Conservation (phyloP, 2,329 filamentous ascomycete species). For the Hypoxylon sp. region DNA sequence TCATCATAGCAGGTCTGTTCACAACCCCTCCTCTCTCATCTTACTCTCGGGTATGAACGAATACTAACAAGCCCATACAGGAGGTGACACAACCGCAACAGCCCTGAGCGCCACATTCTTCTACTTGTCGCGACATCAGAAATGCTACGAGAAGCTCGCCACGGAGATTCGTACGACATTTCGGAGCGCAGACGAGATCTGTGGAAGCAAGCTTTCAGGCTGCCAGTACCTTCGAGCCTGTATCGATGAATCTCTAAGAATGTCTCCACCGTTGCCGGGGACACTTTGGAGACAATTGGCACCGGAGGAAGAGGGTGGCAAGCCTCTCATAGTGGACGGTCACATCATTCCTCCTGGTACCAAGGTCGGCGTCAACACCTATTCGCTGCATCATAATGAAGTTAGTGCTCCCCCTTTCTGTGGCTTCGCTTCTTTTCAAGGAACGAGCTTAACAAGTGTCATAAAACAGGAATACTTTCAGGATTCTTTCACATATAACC, state of each 20-base stretch:
- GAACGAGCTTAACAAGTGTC: too few relatives aligned
- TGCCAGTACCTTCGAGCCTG: conserved; percentile 42
- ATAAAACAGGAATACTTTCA: conserved; percentile 32
- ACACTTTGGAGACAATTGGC: conserved; percentile 32
- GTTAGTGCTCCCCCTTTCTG: not conserved
- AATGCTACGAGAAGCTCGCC: conserved; percentile 34
- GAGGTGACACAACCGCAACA: conserved; percentile 52
- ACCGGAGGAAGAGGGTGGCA: conserved; percentile 7
- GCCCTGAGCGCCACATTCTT: conserved; percentile 44
- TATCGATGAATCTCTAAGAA: conserved; percentile 44
- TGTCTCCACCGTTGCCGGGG: conserved; percentile 34
- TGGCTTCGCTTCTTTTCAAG: too few relatives aligned
- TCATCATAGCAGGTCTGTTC: conserved; percentile 33
- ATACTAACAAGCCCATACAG: conserved; percentile 44
- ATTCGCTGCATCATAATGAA: conserved; percentile 37
- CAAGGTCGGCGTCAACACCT: conserved; percentile 27
- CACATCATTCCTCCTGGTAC: conserved; percentile 31
- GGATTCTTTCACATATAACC: conserved; percentile 25
- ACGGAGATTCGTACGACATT: conserved; percentile 40
- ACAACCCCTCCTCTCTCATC: too few relatives aligned
- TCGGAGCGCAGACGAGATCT: conserved; percentile 26
- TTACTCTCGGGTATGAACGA: not conserved
- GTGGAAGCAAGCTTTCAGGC: conserved; percentile 13
- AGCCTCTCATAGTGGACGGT: conserved; percentile 32
- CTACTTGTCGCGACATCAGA: conserved; percentile 45